A percentile compares a stretch with the other conserved stretches of the same genome.
Evolutionary conservation across 169 alveolate genomes (phyloP).

Genomic region (Besnoitia besnoiti): DNA sequence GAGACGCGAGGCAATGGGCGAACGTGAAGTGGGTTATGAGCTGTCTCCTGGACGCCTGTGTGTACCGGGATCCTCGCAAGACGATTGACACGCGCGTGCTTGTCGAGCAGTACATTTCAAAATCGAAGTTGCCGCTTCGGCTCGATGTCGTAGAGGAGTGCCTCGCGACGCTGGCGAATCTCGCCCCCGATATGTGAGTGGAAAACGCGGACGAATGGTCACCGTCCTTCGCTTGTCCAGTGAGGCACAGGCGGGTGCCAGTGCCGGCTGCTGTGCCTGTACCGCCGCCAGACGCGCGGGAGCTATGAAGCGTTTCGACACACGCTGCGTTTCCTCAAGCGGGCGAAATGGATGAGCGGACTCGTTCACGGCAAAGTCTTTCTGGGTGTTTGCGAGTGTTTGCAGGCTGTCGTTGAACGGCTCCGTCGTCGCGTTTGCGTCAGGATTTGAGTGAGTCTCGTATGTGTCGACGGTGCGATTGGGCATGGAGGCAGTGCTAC

Average conservation of each 20-base stretch:
- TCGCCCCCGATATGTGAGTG: constrained; percentile 2
- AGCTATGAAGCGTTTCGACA: not conserved
- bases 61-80: constrained; percentile 31
- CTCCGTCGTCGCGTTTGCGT: not conserved
- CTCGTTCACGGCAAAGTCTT: not conserved
- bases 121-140: constrained; percentile 9
- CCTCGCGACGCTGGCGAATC: not conserved
- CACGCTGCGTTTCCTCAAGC: not conserved
- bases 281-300: not conserved
- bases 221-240: too few relatives aligned
- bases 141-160: constrained; percentile 24
- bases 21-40: constrained; percentile 34
- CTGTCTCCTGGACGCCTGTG: constrained; percentile 41
- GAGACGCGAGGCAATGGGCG: not conserved
- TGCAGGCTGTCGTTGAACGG: not conserved
- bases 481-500: too few relatives aligned
- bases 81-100: constrained; percentile 20
- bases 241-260: too few relatives aligned
- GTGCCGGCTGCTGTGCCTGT: not conserved
- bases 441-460: not conserved
- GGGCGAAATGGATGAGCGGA: not conserved
- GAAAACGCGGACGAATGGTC: too few relatives aligned
- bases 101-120: not conserved
- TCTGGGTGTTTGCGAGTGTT: not conserved
- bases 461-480: too few relatives aligned